These are phyloP conservation scores for Plectranthus barbatus DNA, from an alignment of 257 asterid genomes.

Conservation along the genomic window DNA sequence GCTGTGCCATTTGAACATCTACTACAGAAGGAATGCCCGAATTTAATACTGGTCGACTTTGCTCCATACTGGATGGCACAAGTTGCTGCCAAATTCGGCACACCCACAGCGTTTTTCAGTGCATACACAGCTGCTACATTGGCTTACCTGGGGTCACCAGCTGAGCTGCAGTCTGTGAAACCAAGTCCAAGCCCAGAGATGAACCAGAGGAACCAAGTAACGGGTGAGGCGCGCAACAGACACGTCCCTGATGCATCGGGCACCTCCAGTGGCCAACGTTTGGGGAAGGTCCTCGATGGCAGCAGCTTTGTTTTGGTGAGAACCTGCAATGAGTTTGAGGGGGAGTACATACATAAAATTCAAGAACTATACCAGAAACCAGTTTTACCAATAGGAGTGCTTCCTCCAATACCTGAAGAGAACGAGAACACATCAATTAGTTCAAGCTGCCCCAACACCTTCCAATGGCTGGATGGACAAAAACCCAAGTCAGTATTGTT, in stretches of 20 bases:
- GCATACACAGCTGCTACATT: constrained; percentile 31
- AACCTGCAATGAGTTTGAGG: constrained; percentile 38
- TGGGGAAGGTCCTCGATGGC: constrained; percentile 21
- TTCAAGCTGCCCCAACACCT: constrained; percentile 3
- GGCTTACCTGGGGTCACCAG: constrained; percentile 31
- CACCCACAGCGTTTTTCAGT: constrained; percentile 20
- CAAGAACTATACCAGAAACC: constrained; percentile 26
- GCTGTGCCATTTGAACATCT: constrained; percentile 20
- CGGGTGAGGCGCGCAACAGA: background rate
- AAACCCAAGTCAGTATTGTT: constrained; percentile 29
- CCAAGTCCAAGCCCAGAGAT: background rate
- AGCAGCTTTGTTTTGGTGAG: constrained; percentile 26
- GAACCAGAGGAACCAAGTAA: constrained; percentile 14
- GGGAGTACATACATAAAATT: constrained; percentile 17
- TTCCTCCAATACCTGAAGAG: constrained; percentile 15
- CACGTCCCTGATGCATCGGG: constrained; percentile 29
- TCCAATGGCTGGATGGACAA: constrained; percentile 34
- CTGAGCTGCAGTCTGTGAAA: background rate
- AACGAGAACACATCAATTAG: background rate
- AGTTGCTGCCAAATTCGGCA: constrained; percentile 17
- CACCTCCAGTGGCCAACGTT: constrained; percentile 27
- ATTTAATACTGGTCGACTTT: constrained; percentile 33
- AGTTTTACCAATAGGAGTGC: constrained; percentile 33
- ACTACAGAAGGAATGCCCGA: constrained; percentile 11
- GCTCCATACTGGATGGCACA: constrained; percentile 25